Conservation (phyloP, 257 asterid genomes). For the Salvia rosmarinus region DNA sequence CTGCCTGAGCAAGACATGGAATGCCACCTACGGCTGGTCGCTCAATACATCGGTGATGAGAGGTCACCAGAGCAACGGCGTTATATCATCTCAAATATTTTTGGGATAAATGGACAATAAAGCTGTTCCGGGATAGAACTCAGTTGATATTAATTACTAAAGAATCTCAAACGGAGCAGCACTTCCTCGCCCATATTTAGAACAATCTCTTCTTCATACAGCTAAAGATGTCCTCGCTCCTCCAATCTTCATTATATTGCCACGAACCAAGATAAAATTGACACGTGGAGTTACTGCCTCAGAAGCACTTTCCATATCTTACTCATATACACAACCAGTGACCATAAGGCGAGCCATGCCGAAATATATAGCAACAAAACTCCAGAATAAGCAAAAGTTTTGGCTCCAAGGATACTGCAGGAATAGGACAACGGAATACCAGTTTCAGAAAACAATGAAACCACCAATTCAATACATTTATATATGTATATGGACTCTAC, state of each 20-base stretch:
- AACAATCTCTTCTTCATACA: slow-evolving; percentile 27
- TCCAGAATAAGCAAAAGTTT: slow-evolving; percentile 61
- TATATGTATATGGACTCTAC: slow-evolving; percentile 3
- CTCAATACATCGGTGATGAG: slow-evolving; percentile 20
- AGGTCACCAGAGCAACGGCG: neutral
- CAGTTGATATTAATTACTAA: slow-evolving; percentile 22
- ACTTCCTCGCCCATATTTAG: slow-evolving; percentile 25
- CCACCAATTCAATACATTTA: neutral
- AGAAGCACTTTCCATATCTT: slow-evolving; percentile 74
- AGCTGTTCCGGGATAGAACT: slow-evolving; percentile 22
- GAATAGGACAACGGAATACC: slow-evolving; percentile 12
- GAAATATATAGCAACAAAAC: slow-evolving; percentile 70
- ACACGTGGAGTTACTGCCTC: slow-evolving; percentile 39
- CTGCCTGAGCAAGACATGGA: slow-evolving; percentile 22
- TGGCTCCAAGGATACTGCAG: slow-evolving; percentile 58
- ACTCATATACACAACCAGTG: slow-evolving; percentile 67
- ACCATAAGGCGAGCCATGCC: slow-evolving; percentile 87
- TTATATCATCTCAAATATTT: slow-evolving; percentile 26
- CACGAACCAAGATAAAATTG: slow-evolving; percentile 27
- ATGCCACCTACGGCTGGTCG: slow-evolving; percentile 18
- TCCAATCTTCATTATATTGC: slow-evolving; percentile 24
- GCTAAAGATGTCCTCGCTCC: slow-evolving; percentile 23
- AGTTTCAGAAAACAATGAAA: slow-evolving; percentile 13
- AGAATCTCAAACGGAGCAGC: slow-evolving; percentile 33
- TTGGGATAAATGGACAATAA: slow-evolving; percentile 21